Conservation (phyloP, 1,284 basidiomycete genomes). For the Trametes sp. region DNA sequence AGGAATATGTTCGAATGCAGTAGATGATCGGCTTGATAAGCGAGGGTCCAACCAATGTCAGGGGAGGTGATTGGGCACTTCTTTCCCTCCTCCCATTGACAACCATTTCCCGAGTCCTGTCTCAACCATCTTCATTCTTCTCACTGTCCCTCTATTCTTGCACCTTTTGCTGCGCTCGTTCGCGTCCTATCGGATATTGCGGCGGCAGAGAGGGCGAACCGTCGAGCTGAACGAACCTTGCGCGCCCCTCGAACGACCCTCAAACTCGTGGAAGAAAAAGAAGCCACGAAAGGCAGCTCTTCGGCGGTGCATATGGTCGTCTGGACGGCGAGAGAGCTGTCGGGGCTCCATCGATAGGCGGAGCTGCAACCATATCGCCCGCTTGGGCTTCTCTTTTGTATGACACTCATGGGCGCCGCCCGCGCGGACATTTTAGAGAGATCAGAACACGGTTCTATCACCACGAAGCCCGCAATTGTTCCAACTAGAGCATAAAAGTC, state of each 20-base stretch:
- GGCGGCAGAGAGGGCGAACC: background rate
- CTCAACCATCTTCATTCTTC: background rate
- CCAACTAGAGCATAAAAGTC: background rate
- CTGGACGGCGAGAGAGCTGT: background rate
- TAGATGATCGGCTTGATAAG: slow-evolving; percentile 17
- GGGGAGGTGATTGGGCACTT: background rate
- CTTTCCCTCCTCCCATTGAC: background rate
- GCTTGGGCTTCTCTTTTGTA: background rate
- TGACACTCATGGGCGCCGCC: background rate
- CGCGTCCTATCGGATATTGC: background rate
- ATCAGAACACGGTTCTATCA: background rate
- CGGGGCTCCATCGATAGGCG: slow-evolving; percentile 4
- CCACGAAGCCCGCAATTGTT: background rate
- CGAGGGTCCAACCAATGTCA: slow-evolving; percentile 4
- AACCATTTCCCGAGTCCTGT: background rate
- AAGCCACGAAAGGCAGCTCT: background rate
- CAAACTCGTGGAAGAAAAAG: background rate
- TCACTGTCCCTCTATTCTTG: background rate
- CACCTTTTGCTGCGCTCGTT: background rate
- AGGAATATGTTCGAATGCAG: slow-evolving; percentile 4
- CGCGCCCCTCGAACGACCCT: background rate
- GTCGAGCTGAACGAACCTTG: background rate
- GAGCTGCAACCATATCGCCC: slow-evolving; percentile 9
- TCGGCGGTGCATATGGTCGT: background rate
- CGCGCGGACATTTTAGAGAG: background rate